phyloP scores from a whole-genome alignment of 2,329 filamentous ascomycete species.

The Periconia sp. region DNA sequence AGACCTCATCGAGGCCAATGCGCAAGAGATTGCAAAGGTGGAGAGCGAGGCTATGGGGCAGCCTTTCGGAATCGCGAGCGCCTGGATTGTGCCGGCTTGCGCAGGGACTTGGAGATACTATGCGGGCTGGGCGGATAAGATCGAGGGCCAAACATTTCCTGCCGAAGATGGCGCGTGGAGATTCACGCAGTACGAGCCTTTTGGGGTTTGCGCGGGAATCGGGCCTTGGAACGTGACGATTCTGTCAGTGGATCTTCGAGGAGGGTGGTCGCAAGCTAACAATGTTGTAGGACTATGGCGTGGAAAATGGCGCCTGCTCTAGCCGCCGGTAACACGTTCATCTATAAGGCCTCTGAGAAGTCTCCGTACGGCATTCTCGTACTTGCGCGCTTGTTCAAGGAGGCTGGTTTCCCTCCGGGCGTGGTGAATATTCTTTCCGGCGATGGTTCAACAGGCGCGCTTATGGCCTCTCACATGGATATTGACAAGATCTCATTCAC shows the following conservation, averaged over 20 bases:
- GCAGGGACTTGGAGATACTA: conserved; percentile 18
- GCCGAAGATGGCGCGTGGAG: conserved; percentile 12
- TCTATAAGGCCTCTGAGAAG: conserved; percentile 39
- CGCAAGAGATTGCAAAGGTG: conserved; percentile 17
- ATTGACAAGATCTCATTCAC: conserved; percentile 52
- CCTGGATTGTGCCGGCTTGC: conserved; percentile 10
- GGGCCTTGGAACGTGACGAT: conserved; percentile 36
- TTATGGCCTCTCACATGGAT: conserved; percentile 48
- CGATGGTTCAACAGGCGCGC: conserved; percentile 39
- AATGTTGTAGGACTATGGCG: conserved; percentile 20
- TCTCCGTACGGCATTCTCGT: conserved; percentile 29
- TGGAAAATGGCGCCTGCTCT: conserved; percentile 40
- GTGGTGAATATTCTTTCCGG: conserved; percentile 46
- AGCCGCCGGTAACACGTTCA: conserved; percentile 39
- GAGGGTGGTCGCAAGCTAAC: neutral
- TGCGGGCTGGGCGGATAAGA: conserved; percentile 31
- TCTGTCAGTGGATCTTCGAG: conserved; percentile 14
- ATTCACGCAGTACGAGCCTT: conserved; percentile 29
- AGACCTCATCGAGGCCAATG: conserved; percentile 21
- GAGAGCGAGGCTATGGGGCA: conserved; percentile 26
- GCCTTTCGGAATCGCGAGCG: conserved; percentile 12
- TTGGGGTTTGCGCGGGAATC: conserved; percentile 38
- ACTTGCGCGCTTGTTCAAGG: conserved; percentile 33
- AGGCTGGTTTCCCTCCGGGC: conserved; percentile 46
- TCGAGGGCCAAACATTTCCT: conserved; percentile 26